phyloP scores from a whole-genome alignment of 352 stramenopile species.

The Globisporangium cystogenes region DNA sequence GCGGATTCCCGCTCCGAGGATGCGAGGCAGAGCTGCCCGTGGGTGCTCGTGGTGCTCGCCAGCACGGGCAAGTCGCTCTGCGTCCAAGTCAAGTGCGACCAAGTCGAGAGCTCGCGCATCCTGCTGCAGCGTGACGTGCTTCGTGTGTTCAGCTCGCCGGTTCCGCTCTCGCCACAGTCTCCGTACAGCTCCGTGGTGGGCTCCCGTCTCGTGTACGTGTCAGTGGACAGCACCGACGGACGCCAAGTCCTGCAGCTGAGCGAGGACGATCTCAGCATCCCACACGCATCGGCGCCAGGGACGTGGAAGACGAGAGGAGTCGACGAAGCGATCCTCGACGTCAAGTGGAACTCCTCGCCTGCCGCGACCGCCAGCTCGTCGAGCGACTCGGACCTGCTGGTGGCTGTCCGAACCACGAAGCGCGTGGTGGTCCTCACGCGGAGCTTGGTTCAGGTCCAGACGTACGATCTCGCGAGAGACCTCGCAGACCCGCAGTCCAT shows the following conservation, averaged over 20 bases:
- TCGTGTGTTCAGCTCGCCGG: slow-evolving; percentile 50
- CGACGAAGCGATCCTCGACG: slow-evolving; percentile 43
- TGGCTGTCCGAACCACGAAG: slow-evolving; percentile 44
- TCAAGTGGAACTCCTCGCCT: slow-evolving; percentile 38
- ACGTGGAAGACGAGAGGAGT: slow-evolving; percentile 23
- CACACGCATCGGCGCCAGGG: neutral
- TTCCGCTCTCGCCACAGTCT: slow-evolving; percentile 29
- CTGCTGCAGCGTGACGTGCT: slow-evolving; percentile 31
- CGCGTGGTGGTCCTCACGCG: slow-evolving; percentile 53
- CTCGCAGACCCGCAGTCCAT: slow-evolving; percentile 39
- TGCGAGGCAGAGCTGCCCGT: slow-evolving; percentile 13
- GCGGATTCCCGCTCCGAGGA: slow-evolving; percentile 9
- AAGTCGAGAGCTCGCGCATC: slow-evolving; percentile 27
- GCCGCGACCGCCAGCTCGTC: neutral
- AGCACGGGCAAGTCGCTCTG: slow-evolving; percentile 42
- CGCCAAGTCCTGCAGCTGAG: slow-evolving; percentile 40
- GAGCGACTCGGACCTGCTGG: slow-evolving; percentile 14
- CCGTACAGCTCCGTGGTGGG: slow-evolving; percentile 19
- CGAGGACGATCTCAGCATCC: slow-evolving; percentile 39
- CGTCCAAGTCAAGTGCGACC: slow-evolving; percentile 35
- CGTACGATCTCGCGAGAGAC: slow-evolving; percentile 30
- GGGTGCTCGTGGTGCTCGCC: slow-evolving; percentile 46
- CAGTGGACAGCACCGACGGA: neutral
- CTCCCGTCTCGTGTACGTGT: slow-evolving; percentile 43
- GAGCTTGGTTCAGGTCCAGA: slow-evolving; percentile 25